A percentile compares a stretch with the other conserved stretches of the same genome.
These are phyloP conservation scores for Solanum acaule DNA, from an alignment of 257 asterid genomes.

Conservation along the genomic window DNA sequence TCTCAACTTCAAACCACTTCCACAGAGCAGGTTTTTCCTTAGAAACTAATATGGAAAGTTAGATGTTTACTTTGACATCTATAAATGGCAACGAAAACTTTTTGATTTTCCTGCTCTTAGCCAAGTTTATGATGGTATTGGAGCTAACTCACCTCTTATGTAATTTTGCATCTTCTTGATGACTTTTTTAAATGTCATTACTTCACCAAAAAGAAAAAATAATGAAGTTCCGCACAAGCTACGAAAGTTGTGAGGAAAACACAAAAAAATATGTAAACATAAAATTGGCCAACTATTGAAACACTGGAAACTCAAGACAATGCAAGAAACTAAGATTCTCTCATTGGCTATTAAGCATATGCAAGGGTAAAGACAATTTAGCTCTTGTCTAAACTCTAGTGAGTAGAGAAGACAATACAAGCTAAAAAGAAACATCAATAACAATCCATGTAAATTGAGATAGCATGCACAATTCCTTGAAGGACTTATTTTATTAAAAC, in stretches of 20 bases:
- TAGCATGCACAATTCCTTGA: background rate
- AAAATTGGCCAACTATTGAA: background rate
- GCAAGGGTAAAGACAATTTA: background rate
- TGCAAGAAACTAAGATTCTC: background rate
- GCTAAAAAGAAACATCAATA: background rate
- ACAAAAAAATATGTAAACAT: background rate
- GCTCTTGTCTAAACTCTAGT: background rate
- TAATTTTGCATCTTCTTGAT: background rate
- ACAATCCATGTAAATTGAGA: background rate
- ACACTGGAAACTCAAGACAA: background rate
- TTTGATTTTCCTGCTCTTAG: background rate
- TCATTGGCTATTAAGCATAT: background rate
- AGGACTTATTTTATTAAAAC: background rate
- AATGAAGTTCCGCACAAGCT: background rate
- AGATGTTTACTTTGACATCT: background rate
- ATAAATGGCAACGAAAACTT: background rate
- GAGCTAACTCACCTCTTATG: background rate
- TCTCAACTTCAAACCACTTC: background rate
- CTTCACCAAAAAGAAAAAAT: background rate
- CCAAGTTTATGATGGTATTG: background rate
- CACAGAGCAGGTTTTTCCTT: background rate
- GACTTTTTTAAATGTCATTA: background rate
- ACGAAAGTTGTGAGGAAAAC: background rate
- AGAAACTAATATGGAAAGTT: background rate
- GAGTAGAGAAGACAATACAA: background rate